Conservation (phyloP, 129 eudicot genomes). For the Saposhnikovia divaricata region DNA sequence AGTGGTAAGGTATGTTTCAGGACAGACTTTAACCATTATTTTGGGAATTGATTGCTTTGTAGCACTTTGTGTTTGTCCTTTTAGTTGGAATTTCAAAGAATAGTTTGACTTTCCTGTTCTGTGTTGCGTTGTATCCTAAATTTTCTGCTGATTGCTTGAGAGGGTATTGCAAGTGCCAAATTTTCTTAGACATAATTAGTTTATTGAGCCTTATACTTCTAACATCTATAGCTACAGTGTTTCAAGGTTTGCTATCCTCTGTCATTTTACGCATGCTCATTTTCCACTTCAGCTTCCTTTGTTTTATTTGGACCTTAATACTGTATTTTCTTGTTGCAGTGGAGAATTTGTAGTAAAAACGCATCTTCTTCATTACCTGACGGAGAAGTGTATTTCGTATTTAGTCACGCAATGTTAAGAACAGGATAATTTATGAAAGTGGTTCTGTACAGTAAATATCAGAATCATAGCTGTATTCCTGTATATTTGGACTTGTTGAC, state of each 20-base stretch:
- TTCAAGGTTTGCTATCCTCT: constrained; percentile 24
- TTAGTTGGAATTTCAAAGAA: not conserved
- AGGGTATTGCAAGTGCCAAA: too few relatives aligned
- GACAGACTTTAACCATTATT: too few relatives aligned
- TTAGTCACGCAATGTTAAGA: constrained; percentile 51
- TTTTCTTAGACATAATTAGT: constrained; percentile 56
- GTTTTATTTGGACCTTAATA: not conserved
- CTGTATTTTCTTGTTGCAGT: constrained; percentile 19
- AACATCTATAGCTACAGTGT: constrained; percentile 58
- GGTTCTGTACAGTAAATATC: constrained; percentile 50
- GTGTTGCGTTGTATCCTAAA: too few relatives aligned
- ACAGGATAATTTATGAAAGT: constrained; percentile 39
- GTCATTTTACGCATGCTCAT: not conserved
- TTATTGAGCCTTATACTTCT: constrained; percentile 64
- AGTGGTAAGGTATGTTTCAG: constrained; percentile 11
- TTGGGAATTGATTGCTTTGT: too few relatives aligned
- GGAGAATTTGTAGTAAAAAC: constrained; percentile 73
- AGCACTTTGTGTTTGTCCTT: too few relatives aligned
- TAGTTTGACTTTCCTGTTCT: too few relatives aligned
- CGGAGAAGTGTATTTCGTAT: constrained; percentile 43
- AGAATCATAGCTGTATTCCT: constrained; percentile 9
- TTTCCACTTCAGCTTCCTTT: not conserved
- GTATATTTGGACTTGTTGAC: too few relatives aligned
- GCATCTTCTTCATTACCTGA: constrained; percentile 48
- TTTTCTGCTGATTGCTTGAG: too few relatives aligned